phyloP scores from a whole-genome alignment of 371 early-diverging fungal species.

The Coelomomyces lativittatus region DNA sequence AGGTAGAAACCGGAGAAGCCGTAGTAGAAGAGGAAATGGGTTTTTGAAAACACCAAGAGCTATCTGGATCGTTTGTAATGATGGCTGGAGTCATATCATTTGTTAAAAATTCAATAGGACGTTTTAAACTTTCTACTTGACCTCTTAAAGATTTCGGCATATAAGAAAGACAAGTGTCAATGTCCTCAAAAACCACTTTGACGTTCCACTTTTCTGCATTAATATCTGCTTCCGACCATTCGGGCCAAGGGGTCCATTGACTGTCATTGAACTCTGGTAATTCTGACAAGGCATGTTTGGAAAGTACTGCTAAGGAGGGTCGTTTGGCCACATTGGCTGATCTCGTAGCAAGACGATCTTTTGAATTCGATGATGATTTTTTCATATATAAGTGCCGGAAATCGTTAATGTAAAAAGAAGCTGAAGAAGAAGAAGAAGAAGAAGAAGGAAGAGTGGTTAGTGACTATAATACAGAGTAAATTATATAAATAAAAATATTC shows the following conservation, averaged over 20 bases:
- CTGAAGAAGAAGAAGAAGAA: no score
- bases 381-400: no score
- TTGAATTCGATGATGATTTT: no score
- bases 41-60: not conserved
- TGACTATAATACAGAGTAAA: no score
- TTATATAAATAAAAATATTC: no score
- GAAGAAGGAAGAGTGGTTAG: no score
- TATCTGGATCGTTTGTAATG: not conserved
- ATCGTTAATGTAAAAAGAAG: no score
- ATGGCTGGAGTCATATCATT: no score
- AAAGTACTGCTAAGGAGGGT: no score
- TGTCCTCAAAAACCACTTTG: not conserved
- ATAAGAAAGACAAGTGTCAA: not conserved
- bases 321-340: no score
- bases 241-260: slow-evolving; percentile 16
- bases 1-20: not conserved
- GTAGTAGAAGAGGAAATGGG: not conserved
- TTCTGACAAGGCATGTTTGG: no score
- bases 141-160: not conserved
- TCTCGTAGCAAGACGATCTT: no score
- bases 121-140: slow-evolving; percentile 1
- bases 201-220: slow-evolving; percentile 20
- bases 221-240: slow-evolving; percentile 25
- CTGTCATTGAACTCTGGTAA: not conserved
- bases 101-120: not conserved